Percentiles rank a stretch among this genome's conserved stretches.
These are phyloP conservation scores for Neurospora sp. DNA, from an alignment of 495 filamentous ascomycete species.

Conservation along the genomic window DNA sequence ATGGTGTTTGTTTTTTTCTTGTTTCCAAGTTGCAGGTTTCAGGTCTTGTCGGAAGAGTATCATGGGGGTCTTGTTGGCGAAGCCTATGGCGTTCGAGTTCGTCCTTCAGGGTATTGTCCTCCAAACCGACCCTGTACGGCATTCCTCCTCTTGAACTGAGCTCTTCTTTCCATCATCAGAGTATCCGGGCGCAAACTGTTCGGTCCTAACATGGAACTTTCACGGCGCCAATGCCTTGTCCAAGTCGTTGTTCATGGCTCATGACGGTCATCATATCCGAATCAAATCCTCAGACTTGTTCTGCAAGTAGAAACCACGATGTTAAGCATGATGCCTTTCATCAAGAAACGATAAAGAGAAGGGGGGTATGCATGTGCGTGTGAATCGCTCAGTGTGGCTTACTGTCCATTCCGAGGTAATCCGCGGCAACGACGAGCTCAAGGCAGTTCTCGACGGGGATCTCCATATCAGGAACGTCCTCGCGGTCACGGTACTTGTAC, in stretches of 20 bases:
- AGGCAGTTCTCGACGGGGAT: conserved; percentile 77
- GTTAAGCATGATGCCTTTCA: neutral
- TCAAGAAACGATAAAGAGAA: neutral
- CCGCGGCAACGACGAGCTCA: conserved; percentile 83
- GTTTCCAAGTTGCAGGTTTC: neutral
- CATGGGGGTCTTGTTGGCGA: neutral
- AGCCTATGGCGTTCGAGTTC: neutral
- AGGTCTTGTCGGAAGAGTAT: neutral
- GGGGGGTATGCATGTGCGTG: neutral
- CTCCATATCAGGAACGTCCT: conserved; percentile 86
- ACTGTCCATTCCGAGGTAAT: conserved; percentile 54
- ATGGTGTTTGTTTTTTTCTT: neutral
- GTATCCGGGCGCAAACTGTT: neutral
- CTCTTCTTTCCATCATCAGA: neutral
- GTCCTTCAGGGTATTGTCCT: neutral
- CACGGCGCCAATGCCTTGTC: neutral
- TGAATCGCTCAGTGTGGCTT: conserved; percentile 4
- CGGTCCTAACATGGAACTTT: neutral
- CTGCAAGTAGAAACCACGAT: conserved; percentile 7
- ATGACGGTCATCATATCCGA: neutral
- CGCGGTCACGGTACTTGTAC: conserved; percentile 64
- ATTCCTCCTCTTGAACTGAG: neutral
- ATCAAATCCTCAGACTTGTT: conserved; percentile 1
- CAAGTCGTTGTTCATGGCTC: neutral
- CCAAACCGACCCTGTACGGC: neutral